Percentiles rank a stretch among this genome's conserved stretches.
phyloP scores from a whole-genome alignment of 2,329 filamentous ascomycete genomes.

The Leptographium lundbergii region DNA sequence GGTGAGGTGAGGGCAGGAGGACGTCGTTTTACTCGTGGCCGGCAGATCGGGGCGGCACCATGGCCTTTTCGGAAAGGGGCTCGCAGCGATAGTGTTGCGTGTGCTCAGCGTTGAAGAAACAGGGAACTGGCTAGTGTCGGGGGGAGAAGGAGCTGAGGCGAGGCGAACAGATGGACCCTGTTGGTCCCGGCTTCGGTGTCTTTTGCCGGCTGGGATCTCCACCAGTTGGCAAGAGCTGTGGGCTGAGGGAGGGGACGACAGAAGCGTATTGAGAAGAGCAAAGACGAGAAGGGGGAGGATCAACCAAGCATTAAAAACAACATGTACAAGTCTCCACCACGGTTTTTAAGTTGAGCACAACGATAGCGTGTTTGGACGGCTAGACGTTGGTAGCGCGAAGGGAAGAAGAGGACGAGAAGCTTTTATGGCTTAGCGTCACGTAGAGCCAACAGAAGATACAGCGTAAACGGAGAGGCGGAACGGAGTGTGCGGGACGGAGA shows the following conservation, averaged over 20 bases:
- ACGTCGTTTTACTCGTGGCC: not conserved
- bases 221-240: not conserved
- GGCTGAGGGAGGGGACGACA: not conserved
- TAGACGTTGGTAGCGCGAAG: not conserved
- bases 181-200: not conserved
- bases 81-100: not conserved
- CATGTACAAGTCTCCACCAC: not conserved
- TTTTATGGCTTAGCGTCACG: not conserved
- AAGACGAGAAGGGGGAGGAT: not conserved
- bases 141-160: not conserved
- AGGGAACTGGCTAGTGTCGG: not conserved
- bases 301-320: not conserved
- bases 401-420: not conserved
- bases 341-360: not conserved
- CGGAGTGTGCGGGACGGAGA: too few relatives aligned
- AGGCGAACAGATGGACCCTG: not conserved
- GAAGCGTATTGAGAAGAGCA: not conserved
- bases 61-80: not conserved
- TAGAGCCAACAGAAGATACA: not conserved
- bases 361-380: slow-evolving; percentile 1
- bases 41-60: not conserved
- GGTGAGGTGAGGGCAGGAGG: not conserved
- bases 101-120: not conserved
- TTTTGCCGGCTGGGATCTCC: not conserved
- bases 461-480: too few relatives aligned